phyloP scores from a whole-genome alignment of 2,329 filamentous ascomycete species.

The Fusarium buharicum region DNA sequence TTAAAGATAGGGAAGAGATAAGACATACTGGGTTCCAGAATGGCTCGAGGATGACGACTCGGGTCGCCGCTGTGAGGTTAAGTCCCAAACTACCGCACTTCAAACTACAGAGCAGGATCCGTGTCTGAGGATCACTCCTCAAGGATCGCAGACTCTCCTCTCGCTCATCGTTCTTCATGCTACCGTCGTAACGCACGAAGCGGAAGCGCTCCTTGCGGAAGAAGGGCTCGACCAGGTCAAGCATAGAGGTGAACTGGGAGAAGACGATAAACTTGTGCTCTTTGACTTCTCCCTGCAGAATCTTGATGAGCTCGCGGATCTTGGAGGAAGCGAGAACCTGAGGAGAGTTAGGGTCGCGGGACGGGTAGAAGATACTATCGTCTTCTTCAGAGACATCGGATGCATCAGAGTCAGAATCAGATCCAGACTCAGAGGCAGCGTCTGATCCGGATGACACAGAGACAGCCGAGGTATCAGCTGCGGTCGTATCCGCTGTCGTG shows the following conservation, averaged over 20 bases:
- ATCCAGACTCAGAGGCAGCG: constrained; percentile 26
- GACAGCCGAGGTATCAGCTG: constrained; percentile 25
- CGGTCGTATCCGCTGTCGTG: constrained; percentile 18
- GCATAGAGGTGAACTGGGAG: constrained; percentile 98
- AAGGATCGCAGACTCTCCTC: constrained; percentile 85
- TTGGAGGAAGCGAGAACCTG: constrained; percentile 82
- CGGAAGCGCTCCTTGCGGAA: constrained; percentile 77
- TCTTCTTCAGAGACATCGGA: constrained; percentile 50
- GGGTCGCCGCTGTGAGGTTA: constrained; percentile 91
- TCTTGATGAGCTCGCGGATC: constrained; percentile 83
- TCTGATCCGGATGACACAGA: constrained; percentile 28
- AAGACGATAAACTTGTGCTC: constrained; percentile 98
- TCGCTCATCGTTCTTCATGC: constrained; percentile 92
- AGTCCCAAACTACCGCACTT: constrained; percentile 93
- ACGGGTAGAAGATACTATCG: constrained; percentile 47
- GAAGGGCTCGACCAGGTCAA: constrained; percentile 95
- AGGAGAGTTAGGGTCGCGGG: constrained; percentile 40
- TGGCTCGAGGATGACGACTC: constrained; percentile 94
- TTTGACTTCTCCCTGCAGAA: constrained; percentile 80
- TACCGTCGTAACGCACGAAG: constrained; percentile 91
- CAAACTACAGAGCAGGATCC: constrained; percentile 90
- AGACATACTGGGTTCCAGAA: constrained; percentile 92
- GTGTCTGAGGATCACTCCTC: constrained; percentile 76
- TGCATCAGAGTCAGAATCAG: constrained; percentile 24
- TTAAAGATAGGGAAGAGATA: constrained; percentile 20